These are phyloP conservation scores for Salinomyces thailandicus DNA, from an alignment of 2,329 filamentous ascomycete species.

Conservation along the genomic window DNA sequence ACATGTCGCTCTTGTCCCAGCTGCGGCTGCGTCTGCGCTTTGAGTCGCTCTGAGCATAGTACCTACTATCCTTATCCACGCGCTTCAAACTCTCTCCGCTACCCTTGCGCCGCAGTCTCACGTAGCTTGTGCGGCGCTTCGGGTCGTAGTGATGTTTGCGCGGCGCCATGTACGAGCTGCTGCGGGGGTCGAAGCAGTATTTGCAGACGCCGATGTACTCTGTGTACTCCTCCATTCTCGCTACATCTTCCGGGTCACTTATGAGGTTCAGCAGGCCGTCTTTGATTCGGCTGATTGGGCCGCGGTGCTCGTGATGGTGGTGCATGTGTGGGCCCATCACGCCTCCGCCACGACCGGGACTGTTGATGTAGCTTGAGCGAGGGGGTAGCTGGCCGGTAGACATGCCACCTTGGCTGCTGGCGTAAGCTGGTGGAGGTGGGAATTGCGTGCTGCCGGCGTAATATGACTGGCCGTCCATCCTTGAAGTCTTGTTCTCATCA, in stretches of 20 bases:
- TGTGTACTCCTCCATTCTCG: slow-evolving; percentile 56
- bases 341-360: not conserved
- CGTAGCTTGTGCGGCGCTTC: slow-evolving; percentile 17
- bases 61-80: slow-evolving; percentile 51
- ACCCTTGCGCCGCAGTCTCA: slow-evolving; percentile 17
- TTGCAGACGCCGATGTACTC: slow-evolving; percentile 57
- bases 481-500: slow-evolving; percentile 20
- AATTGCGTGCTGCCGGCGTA: slow-evolving; percentile 4
- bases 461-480: slow-evolving; percentile 7
- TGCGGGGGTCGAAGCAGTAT: slow-evolving; percentile 53
- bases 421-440: not conserved
- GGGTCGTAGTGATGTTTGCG: slow-evolving; percentile 47
- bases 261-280: slow-evolving; percentile 39
- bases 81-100: slow-evolving; percentile 31
- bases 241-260: slow-evolving; percentile 46
- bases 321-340: not conserved
- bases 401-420: not conserved
- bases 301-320: slow-evolving; percentile 40
- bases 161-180: slow-evolving; percentile 46
- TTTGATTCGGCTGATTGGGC: slow-evolving; percentile 49
- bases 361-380: not conserved
- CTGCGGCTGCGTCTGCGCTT: slow-evolving; percentile 19
- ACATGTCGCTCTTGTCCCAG: slow-evolving; percentile 38
- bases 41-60: slow-evolving; percentile 34
- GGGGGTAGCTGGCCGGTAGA: not conserved